Percentiles rank a stretch among this genome's conserved stretches.
Evolutionary conservation across 345 rosid species (phyloP).

Genomic region (Atalantia buxifolia): DNA sequence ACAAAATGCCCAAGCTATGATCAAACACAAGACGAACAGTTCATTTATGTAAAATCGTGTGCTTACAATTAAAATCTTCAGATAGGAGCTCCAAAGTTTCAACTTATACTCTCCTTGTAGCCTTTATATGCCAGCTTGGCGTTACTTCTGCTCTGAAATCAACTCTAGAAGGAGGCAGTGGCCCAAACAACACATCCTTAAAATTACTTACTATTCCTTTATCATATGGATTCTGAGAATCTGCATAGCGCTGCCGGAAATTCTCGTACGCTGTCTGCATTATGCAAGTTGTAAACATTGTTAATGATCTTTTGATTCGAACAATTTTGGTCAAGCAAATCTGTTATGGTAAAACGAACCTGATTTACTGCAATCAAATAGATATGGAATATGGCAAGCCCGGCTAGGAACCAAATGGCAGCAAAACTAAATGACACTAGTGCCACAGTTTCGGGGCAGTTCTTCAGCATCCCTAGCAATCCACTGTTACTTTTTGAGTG

Average conservation of each 20-base stretch:
- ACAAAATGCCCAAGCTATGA: neutral
- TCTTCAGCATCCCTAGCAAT: constrained; percentile 23
- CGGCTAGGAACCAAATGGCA: constrained; percentile 29
- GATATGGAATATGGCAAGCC: constrained; percentile 28
- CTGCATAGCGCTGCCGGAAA: constrained; percentile 18
- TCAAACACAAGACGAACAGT: neutral
- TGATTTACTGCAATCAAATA: constrained; percentile 32
- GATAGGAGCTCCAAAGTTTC: neutral
- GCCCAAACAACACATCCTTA: constrained; percentile 21
- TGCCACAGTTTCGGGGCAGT: constrained; percentile 30
- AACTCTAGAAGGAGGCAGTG: constrained; percentile 27
- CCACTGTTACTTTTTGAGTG: constrained; percentile 15
- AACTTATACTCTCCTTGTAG: constrained; percentile 3
- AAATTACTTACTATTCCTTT: constrained; percentile 26
- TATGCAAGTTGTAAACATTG: neutral
- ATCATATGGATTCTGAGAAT: constrained; percentile 26
- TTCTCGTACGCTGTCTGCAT: constrained; percentile 39
- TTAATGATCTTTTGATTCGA: neutral
- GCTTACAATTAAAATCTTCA: neutral
- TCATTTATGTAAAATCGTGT: neutral
- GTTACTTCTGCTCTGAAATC: constrained; percentile 33
- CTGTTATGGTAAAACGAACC: constrained; percentile 10
- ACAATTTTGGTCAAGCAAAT: neutral
- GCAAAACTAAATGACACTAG: constrained; percentile 26
- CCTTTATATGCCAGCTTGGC: constrained; percentile 5